Evolutionary conservation across 2,329 filamentous ascomycete species (phyloP).

Genomic region (Penicillium aurantiogriseum): DNA sequence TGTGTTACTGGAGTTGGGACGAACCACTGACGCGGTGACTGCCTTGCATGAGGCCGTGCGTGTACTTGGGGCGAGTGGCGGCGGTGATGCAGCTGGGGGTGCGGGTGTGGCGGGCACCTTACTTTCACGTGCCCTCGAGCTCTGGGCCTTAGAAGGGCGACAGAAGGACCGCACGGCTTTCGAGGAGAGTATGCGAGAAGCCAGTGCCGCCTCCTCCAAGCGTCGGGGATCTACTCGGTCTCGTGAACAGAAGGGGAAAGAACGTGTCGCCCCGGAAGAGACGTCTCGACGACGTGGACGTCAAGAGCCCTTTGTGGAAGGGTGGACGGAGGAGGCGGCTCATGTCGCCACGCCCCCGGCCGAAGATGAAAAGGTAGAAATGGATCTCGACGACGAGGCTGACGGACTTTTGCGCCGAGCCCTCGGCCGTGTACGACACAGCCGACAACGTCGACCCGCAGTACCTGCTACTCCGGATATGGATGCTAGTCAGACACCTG

Average conservation of each 20-base stretch:
- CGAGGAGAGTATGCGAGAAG: conserved; percentile 14
- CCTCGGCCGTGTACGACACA: conserved; percentile 33
- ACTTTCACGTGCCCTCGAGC: conserved; percentile 45
- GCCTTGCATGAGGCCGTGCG: conserved; percentile 72
- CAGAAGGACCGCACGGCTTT: conserved; percentile 19
- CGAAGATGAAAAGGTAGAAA: conserved; percentile 38
- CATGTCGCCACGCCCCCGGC: conserved; percentile 27
- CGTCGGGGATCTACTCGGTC: conserved; percentile 22
- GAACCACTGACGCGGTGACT: conserved; percentile 72
- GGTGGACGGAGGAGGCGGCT: conserved; percentile 41
- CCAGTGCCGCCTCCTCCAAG: conserved; percentile 9
- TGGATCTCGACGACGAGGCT: conserved; percentile 46
- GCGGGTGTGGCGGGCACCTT: conserved; percentile 49
- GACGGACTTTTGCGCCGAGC: conserved; percentile 43
- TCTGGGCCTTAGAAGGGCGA: conserved; percentile 45
- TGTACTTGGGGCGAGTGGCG: conserved; percentile 45
- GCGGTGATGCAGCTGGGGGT: conserved; percentile 48
- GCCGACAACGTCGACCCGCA: conserved; percentile 21
- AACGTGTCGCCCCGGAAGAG: conserved; percentile 15
- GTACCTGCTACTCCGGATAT: conserved; percentile 19
- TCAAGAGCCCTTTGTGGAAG: conserved; percentile 27
- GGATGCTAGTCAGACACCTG: conserved; percentile 25
- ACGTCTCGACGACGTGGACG: conserved; percentile 24
- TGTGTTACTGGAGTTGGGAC: conserved; percentile 73
- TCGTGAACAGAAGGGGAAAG: conserved; percentile 32